Evolutionary conservation across 2,329 filamentous ascomycete genomes (phyloP), one percentile per base, ranked within the genome.

Genomic region (Colletotrichum euphorbiae): DNA sequence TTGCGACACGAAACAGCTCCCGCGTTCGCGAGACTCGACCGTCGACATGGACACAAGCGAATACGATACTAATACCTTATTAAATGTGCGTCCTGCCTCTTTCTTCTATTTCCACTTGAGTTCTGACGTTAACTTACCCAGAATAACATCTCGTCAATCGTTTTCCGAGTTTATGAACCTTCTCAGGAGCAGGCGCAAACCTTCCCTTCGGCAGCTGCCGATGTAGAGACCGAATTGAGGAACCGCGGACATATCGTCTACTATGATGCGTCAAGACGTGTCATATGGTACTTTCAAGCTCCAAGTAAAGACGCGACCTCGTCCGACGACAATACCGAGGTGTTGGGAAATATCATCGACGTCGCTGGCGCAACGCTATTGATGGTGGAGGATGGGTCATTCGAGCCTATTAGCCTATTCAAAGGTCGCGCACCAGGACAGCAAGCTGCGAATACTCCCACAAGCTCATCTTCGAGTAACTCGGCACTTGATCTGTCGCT

Each of bases 31-130:
- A 55, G 46, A 57, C 75, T 71, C 77, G 72, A 75, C 77, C 73
- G 78, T 75, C 85, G 86, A 85, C 75, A 89, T 89, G 87, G 87
- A 89, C 78, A 84, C 84, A 77, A 85, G 85, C 72, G 87, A 89
- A 79, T 88, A 88, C 78, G 86, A 88, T 75, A 89, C 87, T 75
- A 89, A 89, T 79, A 83, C 82, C 69, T 79, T 89, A 74, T 80
- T 87, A 74, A 82, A 89, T 80, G 87, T 89, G 72, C 74, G 85
- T 8, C 7, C 7, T 80, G 17, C 40, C n/a, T n/a, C 21, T 33
- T 2, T 24, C 9, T 15, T 5, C 7, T 13, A n/a, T 6, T 1
- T 40, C 36, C 62, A 42, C 43, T 31, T 13, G 6, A 48, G 50
- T 15, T 11, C 71, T 77, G 33, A 74, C 70, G 45, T 21, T 43